Conservation (phyloP, 1,139 yeast species). For the Geotrichum citri-aurantii region DNA sequence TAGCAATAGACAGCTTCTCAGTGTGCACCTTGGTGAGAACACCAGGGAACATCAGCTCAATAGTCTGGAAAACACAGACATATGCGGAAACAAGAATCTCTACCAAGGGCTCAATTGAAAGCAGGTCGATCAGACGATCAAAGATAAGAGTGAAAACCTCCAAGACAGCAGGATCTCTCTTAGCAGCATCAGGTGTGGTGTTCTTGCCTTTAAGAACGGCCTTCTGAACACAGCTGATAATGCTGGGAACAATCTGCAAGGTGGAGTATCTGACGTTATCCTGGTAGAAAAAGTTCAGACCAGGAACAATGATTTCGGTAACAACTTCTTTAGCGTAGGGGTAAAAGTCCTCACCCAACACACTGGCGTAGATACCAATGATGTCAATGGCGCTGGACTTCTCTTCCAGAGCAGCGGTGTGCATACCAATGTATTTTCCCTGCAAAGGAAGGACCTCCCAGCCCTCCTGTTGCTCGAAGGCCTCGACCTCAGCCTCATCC, state of each 20-base stretch:
- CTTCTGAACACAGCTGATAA: slow-evolving; percentile 52
- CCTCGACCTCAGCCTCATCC: slow-evolving; percentile 80
- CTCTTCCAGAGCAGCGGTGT: slow-evolving; percentile 86
- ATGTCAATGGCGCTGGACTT: slow-evolving; percentile 90
- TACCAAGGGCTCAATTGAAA: slow-evolving; percentile 74
- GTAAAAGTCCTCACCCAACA: slow-evolving; percentile 73
- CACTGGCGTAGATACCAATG: slow-evolving; percentile 79
- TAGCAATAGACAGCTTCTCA: slow-evolving; percentile 52
- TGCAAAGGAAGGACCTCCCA: slow-evolving; percentile 92
- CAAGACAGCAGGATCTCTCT: slow-evolving; percentile 42
- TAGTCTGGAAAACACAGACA: slow-evolving; percentile 61
- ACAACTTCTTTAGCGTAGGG: slow-evolving; percentile 79
- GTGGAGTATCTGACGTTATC: slow-evolving; percentile 93
- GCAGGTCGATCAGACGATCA: slow-evolving; percentile 60
- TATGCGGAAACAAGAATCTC: slow-evolving; percentile 78
- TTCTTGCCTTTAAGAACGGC: slow-evolving; percentile 26
- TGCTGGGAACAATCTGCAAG: slow-evolving; percentile 74
- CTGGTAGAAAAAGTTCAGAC: slow-evolving; percentile 83
- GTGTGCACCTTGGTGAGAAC: slow-evolving; percentile 54
- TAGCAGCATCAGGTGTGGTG: slow-evolving; percentile 42
- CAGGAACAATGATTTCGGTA: slow-evolving; percentile 76
- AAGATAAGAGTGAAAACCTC: slow-evolving; percentile 70
- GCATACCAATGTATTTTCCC: slow-evolving; percentile 92
- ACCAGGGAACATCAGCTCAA: slow-evolving; percentile 60
- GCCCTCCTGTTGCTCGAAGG: slow-evolving; percentile 76